A percentile compares a stretch with the other conserved stretches of the same genome.
Conservation (phyloP, 2,329 filamentous ascomycete genomes). For the Metarhizium sp. region DNA sequence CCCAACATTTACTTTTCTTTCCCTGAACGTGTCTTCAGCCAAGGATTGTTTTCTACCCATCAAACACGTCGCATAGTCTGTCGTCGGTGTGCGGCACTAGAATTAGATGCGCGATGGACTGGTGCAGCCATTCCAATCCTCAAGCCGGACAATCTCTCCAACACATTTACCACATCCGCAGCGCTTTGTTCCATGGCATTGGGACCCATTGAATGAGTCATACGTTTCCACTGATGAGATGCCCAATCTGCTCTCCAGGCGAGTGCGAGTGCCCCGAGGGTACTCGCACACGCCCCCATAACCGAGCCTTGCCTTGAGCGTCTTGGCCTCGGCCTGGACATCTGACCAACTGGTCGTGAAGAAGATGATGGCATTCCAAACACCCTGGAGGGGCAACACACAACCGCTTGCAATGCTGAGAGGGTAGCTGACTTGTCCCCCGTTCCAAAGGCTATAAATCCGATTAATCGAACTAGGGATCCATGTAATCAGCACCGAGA, state of each 20-base stretch:
- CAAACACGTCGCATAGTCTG: background rate
- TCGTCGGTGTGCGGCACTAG: background rate
- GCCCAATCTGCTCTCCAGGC: conserved; percentile 18
- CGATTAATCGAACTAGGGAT: conserved; percentile 63
- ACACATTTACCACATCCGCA: background rate
- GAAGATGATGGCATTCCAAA: conserved; percentile 75
- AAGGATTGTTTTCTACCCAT: background rate
- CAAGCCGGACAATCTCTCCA: background rate
- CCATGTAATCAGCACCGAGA: conserved; percentile 51
- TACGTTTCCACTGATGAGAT: conserved; percentile 1
- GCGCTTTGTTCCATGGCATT: background rate
- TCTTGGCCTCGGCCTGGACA: conserved; percentile 17
- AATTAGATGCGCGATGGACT: background rate
- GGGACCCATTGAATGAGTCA: background rate
- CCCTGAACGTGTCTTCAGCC: background rate
- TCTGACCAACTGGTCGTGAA: conserved; percentile 51
- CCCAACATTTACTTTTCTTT: background rate
- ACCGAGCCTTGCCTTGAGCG: conserved; percentile 9
- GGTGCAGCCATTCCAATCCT: background rate
- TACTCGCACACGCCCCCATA: conserved; percentile 2
- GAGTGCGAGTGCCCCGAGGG: conserved; percentile 12
- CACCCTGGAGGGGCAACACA: conserved; percentile 67
- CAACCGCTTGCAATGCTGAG: conserved; percentile 61
- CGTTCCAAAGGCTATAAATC: conserved; percentile 53
- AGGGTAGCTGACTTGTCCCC: conserved; percentile 42